Conservation (phyloP, 2,329 filamentous ascomycete genomes). For the Ceratocystiopsis minuta region DNA sequence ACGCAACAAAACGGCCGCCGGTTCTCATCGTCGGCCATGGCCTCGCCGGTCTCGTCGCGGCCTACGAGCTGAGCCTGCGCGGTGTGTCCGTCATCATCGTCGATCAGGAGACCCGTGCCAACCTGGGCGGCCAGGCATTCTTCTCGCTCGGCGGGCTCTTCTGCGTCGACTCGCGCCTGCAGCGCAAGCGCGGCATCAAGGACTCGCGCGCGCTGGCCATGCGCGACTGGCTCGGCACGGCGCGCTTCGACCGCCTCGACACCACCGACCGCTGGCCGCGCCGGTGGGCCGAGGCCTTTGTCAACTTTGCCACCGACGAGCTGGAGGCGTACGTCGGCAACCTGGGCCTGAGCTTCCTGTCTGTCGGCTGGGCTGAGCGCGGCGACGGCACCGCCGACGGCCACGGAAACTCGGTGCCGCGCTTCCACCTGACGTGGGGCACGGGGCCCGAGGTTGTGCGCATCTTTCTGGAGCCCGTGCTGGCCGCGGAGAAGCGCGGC, state of each 20-base stretch:
- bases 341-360: conserved; percentile 31
- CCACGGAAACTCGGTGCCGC: conserved; percentile 43
- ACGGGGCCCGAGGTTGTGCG: conserved; percentile 41
- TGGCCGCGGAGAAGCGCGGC: conserved; percentile 31
- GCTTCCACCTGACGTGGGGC: conserved; percentile 46
- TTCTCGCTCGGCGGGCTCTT: conserved; percentile 47
- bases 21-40: conserved; percentile 40
- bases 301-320: conserved; percentile 40
- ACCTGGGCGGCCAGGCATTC: conserved; percentile 43
- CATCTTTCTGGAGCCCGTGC: conserved; percentile 37
- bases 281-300: conserved; percentile 45
- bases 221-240: conserved; percentile 40
- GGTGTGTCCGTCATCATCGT: conserved; percentile 31
- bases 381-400: conserved; percentile 36
- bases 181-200: conserved; percentile 38
- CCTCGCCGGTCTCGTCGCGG: conserved; percentile 40
- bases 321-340: conserved; percentile 39
- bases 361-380: conserved; percentile 43
- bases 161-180: conserved; percentile 36
- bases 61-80: conserved; percentile 34
- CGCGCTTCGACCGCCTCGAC: conserved; percentile 35
- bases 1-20: conserved; percentile 13
- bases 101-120: conserved; percentile 39
- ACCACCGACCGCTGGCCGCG: conserved; percentile 38
- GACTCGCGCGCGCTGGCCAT: conserved; percentile 38